Conservation (phyloP, 345 rosid genomes). For the Eucalyptus tenuipes region DNA sequence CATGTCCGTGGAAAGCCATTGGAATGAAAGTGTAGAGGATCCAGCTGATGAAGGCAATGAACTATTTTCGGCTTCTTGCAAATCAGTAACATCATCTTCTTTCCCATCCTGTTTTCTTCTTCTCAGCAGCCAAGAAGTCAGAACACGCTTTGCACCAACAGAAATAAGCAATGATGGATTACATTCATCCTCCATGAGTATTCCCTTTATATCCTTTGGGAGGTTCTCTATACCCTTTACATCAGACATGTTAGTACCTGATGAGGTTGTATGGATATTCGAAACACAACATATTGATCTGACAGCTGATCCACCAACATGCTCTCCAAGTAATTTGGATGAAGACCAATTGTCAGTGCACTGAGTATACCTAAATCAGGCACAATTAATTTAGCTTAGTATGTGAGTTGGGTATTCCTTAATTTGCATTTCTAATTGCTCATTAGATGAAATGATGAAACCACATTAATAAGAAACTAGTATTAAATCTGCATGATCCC, state of each 20-base stretch:
- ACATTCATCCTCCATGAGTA: slow-evolving; percentile 10
- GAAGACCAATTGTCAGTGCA: slow-evolving; percentile 50
- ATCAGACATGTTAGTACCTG: slow-evolving; percentile 9
- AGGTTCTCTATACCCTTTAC: neutral
- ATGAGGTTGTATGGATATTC: slow-evolving; percentile 26
- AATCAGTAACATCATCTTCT: neutral
- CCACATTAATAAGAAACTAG: neutral
- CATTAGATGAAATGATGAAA: neutral
- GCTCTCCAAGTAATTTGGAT: slow-evolving; percentile 89
- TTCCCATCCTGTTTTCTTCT: neutral
- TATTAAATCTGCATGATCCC: neutral
- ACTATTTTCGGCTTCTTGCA: slow-evolving; percentile 5
- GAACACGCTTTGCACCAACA: slow-evolving; percentile 87
- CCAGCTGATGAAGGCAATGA: slow-evolving; percentile 1
- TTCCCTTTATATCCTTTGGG: neutral
- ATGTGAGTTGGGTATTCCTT: neutral
- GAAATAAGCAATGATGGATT: slow-evolving; percentile 62
- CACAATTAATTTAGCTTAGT: neutral
- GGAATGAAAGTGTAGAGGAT: slow-evolving; percentile 65
- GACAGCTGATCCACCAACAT: slow-evolving; percentile 97
- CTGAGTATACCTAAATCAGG: slow-evolving; percentile 40
- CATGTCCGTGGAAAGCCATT: slow-evolving; percentile 95
- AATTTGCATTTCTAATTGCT: neutral
- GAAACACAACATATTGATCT: slow-evolving; percentile 76
- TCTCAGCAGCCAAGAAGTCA: slow-evolving; percentile 81